Conservation (phyloP, 345 rosid genomes). For the Melaleuca alternifolia region DNA sequence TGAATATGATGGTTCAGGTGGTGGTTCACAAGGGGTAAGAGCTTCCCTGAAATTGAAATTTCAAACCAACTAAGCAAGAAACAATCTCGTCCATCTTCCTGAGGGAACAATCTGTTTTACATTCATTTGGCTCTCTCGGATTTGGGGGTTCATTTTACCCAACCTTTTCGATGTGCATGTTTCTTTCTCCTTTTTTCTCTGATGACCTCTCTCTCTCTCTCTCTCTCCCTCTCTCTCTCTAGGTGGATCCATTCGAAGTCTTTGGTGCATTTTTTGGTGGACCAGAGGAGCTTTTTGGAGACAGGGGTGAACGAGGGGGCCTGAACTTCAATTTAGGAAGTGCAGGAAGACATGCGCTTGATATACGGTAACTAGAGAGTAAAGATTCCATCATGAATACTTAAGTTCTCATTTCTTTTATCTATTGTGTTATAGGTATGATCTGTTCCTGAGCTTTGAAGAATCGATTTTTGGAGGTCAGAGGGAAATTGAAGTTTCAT, state of each 20-base stretch:
- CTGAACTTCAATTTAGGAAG: constrained; percentile 46
- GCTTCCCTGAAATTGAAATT: not conserved
- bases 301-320: constrained; percentile 41
- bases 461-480: constrained; percentile 81
- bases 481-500: constrained; percentile 52
- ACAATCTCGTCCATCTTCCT: not conserved
- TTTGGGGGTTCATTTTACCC: not conserved
- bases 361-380: constrained; percentile 45
- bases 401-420: not conserved
- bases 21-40: constrained; percentile 48
- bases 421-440: constrained; percentile 27
- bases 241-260: constrained; percentile 89
- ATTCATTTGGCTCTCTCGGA: not conserved
- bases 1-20: constrained; percentile 39
- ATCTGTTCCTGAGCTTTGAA: constrained; percentile 71
- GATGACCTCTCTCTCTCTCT: not conserved
- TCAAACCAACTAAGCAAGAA: not conserved
- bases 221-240: not conserved
- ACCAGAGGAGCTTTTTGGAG: constrained; percentile 62
- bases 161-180: not conserved
- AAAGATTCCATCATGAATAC: not conserved
- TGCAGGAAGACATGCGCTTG: constrained; percentile 46
- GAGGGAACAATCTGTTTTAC: not conserved
- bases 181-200: not conserved
- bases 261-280: constrained; percentile 77